Evolutionary conservation across 768 basidiomycete species (phyloP), one percentile per base, ranked within the genome.

Genomic region (Mycena galopus): DNA sequence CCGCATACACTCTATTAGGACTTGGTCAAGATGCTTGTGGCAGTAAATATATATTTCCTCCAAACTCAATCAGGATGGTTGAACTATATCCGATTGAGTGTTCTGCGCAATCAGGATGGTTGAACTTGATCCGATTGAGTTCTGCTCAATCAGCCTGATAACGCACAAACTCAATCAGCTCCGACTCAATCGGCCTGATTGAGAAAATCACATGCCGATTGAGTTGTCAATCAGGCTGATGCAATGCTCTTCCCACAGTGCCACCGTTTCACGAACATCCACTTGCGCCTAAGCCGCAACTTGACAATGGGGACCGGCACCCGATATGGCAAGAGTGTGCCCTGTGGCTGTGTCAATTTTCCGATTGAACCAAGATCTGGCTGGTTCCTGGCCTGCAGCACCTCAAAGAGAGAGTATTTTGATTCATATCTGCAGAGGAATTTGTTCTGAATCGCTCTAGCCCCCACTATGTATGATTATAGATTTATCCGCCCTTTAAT

Each of bases 141-240:
- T 65, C 4, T 23, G 10, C 19, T 0, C 64, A 65, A 6, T 65
- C 53, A 30, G 11, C 17, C 8, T 56, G 64, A 65, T 27, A 8
- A 53, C 1, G 27, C 11, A 23, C 27, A 56, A 65, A 65, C 0
- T 19, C 64, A 65, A 9, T 65, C 64, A 56, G 16, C 17, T 29
- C 17, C 9, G 27, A 53, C 16, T 27, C 64, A 55, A 10, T 65
- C 64, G 19, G 64, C 25, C 35, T 17, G 64, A 65, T 17, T 55
- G 64, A 65, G 11, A 56, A 30, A 65, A 33, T 65, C 53, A 32
- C 64, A 30, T 29, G 4, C 37, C 30, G 64, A 65, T 25, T 65
- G 64, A 39, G 16, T 55, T 65, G 64, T 39, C 64, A 65, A 33
- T 65, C 64, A 65, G 53, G 35, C 64, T 30, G 63, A 64, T 33